A percentile compares a stretch with the other conserved stretches of the same genome.
These are phyloP conservation scores for Metahyphopichia silvanorum DNA, from an alignment of 805 yeast species.

Conservation along the genomic window DNA sequence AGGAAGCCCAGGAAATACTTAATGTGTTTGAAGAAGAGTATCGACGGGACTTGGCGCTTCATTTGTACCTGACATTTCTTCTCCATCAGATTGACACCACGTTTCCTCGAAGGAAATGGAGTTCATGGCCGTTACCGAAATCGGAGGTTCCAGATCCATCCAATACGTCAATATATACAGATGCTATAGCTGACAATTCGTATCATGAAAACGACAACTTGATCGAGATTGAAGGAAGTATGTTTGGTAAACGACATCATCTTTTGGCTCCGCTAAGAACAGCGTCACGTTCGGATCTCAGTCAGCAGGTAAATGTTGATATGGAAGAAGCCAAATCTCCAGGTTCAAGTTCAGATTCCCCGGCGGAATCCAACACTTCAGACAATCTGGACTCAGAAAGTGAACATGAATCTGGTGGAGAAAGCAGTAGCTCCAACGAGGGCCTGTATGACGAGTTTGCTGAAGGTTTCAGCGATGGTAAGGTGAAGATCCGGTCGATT, in stretches of 20 bases:
- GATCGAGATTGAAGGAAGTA: too few relatives aligned
- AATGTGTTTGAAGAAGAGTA: slow-evolving; percentile 45
- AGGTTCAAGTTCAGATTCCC: too few relatives aligned
- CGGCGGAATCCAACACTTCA: too few relatives aligned
- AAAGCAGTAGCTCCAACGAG: slow-evolving; percentile 1
- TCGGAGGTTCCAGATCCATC: slow-evolving; percentile 37
- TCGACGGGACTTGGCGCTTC: slow-evolving; percentile 57
- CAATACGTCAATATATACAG: slow-evolving; percentile 17
- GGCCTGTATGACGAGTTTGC: slow-evolving; percentile 1
- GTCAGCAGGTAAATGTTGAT: too few relatives aligned
- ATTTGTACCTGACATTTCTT: slow-evolving; percentile 57
- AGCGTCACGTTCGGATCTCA: too few relatives aligned
- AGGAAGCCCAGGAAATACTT: slow-evolving; percentile 21
- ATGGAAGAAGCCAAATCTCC: too few relatives aligned
- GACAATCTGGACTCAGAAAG: slow-evolving; percentile 3
- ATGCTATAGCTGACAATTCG: slow-evolving; percentile 6
- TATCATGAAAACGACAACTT: slow-evolving; percentile 4
- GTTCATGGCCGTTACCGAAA: slow-evolving; percentile 55
- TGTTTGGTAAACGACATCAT: too few relatives aligned
- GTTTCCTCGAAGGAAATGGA: slow-evolving; percentile 44
- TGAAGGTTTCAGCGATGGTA: slow-evolving; percentile 2
- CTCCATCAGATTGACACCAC: slow-evolving; percentile 32
- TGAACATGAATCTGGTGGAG: slow-evolving; percentile 8
- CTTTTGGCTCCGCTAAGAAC: too few relatives aligned
- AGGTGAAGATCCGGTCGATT: slow-evolving; percentile 6